A percentile compares a stretch with the other conserved stretches of the same genome.
phyloP scores from a whole-genome alignment of 2,329 filamentous ascomycete species.

The Ilyonectria destructans region DNA sequence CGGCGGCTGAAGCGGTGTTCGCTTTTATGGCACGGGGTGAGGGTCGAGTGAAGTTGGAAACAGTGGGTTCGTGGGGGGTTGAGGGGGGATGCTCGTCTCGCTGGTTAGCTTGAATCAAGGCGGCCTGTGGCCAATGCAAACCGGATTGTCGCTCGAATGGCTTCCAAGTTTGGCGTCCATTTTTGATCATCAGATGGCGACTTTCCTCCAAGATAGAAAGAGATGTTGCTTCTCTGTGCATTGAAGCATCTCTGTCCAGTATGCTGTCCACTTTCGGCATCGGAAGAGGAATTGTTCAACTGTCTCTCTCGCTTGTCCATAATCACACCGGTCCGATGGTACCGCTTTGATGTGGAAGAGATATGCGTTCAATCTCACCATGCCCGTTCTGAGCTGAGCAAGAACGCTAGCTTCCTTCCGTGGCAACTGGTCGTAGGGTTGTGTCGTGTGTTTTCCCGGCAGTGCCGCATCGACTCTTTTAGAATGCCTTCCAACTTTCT shows the following conservation, averaged over 20 bases:
- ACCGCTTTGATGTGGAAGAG: background rate
- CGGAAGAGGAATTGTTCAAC: conserved; percentile 9
- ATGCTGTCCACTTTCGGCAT: background rate
- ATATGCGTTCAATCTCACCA: background rate
- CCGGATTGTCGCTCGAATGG: too few relatives aligned
- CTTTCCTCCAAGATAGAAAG: conserved; percentile 6
- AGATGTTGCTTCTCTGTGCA: background rate
- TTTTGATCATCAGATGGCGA: background rate
- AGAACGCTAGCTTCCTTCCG: background rate
- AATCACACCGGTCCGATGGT: background rate
- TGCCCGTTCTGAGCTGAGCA: conserved; percentile 1
- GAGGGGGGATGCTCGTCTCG: too few relatives aligned
- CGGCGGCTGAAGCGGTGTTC: too few relatives aligned
- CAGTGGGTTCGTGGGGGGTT: too few relatives aligned
- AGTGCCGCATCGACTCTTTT: background rate
- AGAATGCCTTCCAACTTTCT: background rate
- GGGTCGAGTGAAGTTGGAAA: too few relatives aligned
- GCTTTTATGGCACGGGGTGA: too few relatives aligned
- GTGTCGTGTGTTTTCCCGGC: background rate
- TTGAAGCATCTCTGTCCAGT: background rate
- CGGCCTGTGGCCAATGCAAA: background rate
- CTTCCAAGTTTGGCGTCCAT: conserved; percentile 1
- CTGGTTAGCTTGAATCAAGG: background rate
- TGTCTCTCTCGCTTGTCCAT: background rate
- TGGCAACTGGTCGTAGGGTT: background rate